Evolutionary conservation across 2,329 filamentous ascomycete genomes (phyloP).

Genomic region (Cordyceps fumosorosea): DNA sequence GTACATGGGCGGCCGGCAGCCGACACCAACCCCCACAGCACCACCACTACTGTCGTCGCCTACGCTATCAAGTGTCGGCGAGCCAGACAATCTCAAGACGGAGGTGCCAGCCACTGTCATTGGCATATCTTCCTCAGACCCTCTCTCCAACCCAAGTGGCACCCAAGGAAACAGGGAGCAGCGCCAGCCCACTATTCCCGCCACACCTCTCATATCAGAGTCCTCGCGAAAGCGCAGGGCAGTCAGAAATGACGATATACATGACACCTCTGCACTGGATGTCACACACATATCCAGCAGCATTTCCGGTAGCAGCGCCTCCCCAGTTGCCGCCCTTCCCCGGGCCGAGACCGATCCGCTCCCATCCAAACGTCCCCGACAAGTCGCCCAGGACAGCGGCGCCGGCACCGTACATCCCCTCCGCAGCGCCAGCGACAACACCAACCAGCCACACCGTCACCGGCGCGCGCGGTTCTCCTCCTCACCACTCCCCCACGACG

Average conservation of each 20-base stretch:
- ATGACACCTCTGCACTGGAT: conserved; percentile 18
- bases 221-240: conserved; percentile 2
- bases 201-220: not conserved
- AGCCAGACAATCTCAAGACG: not conserved
- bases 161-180: not conserved
- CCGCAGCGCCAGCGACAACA: conserved; percentile 26
- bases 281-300: conserved; percentile 29
- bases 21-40: conserved; percentile 20
- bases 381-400: conserved; percentile 11
- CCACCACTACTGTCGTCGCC: conserved; percentile 17
- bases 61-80: not conserved
- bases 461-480: not conserved
- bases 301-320: conserved; percentile 16
- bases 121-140: not conserved
- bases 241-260: conserved; percentile 1
- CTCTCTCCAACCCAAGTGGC: not conserved
- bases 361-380: conserved; percentile 22
- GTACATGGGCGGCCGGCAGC: conserved; percentile 34
- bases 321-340: conserved; percentile 15
- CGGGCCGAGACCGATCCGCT: conserved; percentile 27
- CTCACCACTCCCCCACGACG: conserved; percentile 11
- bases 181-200: not conserved
- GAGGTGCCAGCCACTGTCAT: not conserved
- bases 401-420: conserved; percentile 14
- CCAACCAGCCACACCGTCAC: not conserved